Evolutionary conservation across 208 protist genomes (phyloP), one percentile per base, ranked within the genome.

Genomic region (Ichthyophonus hoferi): DNA sequence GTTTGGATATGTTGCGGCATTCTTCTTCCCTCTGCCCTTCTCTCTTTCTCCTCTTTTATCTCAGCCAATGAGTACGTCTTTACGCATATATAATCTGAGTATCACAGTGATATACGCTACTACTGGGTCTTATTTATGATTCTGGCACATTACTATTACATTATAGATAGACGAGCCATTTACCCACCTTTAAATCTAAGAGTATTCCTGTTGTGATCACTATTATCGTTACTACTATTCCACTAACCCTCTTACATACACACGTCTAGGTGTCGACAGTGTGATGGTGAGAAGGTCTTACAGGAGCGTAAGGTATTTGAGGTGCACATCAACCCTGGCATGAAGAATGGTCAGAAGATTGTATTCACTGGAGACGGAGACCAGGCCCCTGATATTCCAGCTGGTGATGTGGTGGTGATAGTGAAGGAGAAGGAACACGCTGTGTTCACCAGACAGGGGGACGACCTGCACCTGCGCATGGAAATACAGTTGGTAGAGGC

Each of bases 371-470:
- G 97, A 77, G 97, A 99, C 88, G 77, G 76, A n/a, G 89, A 90
- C 79, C 88, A 93, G 89, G 35, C 84, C 42, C 93, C 93, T 37
- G 93, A 90, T 58, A 33, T 93, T n/a, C 35, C 96, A 31, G 94
- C 98, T 40, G 98, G 98, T 67, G 98, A 99, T 92, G 97, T 99
- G 83, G 96, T 99, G 84, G 97, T 99, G 86, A 95, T 99, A 24
- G 88, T 99, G 1, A 92, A 97, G 38, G 93, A 98, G 93, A 98
- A 99, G 92, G 94, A 96, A 58, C 97, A 99, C 93, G 50, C 91
- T 31, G 2, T 93, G 0, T 99, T 99, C 91, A 92, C 94, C 31
- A 94, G 98, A 40, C 95, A 98, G 84, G 97, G 96, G 83, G 91
- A 97, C 85, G 97, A 99, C 93, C 94, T 99, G 12, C 33, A 97